Evolutionary conservation across 768 basidiomycete genomes (phyloP).

Genomic region (Agrocybe praecox): DNA sequence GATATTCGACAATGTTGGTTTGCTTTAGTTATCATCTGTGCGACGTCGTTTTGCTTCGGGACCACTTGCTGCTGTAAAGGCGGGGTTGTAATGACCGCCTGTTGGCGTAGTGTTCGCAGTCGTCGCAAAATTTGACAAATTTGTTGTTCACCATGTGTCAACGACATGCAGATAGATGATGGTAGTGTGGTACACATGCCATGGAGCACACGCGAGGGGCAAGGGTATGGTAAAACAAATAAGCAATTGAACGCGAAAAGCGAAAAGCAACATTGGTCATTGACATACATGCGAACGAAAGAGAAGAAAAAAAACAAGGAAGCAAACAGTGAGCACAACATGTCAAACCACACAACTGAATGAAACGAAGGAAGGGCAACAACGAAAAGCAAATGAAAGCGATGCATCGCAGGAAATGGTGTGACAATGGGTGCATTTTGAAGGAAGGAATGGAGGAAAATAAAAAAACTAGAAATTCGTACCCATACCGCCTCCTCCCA

Average conservation of each 20-base stretch:
- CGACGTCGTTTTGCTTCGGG: conserved; percentile 1
- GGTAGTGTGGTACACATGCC: neutral
- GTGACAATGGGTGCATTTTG: neutral
- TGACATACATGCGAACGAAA: conserved; percentile 17
- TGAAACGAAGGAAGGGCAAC: neutral
- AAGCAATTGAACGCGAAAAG: neutral
- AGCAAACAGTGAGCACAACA: conserved; percentile 44
- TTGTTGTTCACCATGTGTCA: neutral
- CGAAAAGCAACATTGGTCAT: neutral
- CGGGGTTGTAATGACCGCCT: conserved; percentile 73
- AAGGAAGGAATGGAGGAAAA: conserved; percentile 16
- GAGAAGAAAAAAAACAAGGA: conserved; percentile 16
- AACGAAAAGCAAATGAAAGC: conserved; percentile 16
- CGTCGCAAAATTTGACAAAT: neutral
- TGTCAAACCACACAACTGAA: conserved; percentile 18
- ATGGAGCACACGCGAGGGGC: conserved; percentile 1
- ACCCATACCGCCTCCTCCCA: conserved; percentile 63
- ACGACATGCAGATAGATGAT: conserved; percentile 10
- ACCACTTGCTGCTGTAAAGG: conserved; percentile 52
- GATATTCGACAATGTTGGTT: neutral
- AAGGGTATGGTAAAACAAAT: neutral
- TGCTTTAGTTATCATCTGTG: conserved; percentile 6
- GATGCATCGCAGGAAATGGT: conserved; percentile 6
- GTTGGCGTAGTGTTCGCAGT: conserved; percentile 11
- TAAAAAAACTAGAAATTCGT: conserved; percentile 50